Evolutionary conservation across 2,329 filamentous ascomycete species (phyloP).

Genomic region (Exophiala calicioides): DNA sequence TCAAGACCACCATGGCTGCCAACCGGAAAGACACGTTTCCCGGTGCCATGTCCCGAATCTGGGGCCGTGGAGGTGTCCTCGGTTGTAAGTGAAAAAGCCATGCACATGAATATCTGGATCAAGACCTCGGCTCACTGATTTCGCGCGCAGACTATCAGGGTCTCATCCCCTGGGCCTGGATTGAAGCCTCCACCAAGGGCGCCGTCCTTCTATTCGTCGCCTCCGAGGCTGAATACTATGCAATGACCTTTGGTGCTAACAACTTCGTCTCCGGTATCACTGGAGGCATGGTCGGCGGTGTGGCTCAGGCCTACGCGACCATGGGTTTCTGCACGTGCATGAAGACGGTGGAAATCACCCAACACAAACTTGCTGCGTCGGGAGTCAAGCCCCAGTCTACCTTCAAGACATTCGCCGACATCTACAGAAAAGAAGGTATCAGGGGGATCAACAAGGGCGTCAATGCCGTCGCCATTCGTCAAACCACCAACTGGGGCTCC

Average conservation of each 20-base stretch:
- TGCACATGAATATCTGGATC: slow-evolving; percentile 29
- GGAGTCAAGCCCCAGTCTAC: slow-evolving; percentile 87
- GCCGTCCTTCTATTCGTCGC: slow-evolving; percentile 98
- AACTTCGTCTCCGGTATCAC: slow-evolving; percentile 87
- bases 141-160: slow-evolving; percentile 84
- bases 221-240: slow-evolving; percentile 96
- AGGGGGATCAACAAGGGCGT: slow-evolving; percentile 97
- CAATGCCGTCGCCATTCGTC: slow-evolving; percentile 96
- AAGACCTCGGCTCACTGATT: slow-evolving; percentile 20
- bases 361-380: slow-evolving; percentile 84
- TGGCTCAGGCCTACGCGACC: slow-evolving; percentile 97
- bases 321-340: slow-evolving; percentile 99
- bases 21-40: slow-evolving; percentile 87
- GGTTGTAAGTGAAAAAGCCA: slow-evolving; percentile 72
- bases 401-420: slow-evolving; percentile 93
- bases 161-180: slow-evolving; percentile 99
- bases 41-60: slow-evolving; percentile 80
- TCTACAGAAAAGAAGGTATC: slow-evolving; percentile 93
- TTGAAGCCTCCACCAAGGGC: slow-evolving; percentile 99
- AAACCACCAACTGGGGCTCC: slow-evolving; percentile 99
- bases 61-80: slow-evolving; percentile 87
- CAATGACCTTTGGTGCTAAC: slow-evolving; percentile 75
- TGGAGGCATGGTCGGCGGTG: slow-evolving; percentile 89
- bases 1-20: slow-evolving; percentile 99
- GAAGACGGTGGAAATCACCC: slow-evolving; percentile 99